Base-by-base conservation (phyloP, 345 rosid genomes). In the Boechera stricta region DNA sequence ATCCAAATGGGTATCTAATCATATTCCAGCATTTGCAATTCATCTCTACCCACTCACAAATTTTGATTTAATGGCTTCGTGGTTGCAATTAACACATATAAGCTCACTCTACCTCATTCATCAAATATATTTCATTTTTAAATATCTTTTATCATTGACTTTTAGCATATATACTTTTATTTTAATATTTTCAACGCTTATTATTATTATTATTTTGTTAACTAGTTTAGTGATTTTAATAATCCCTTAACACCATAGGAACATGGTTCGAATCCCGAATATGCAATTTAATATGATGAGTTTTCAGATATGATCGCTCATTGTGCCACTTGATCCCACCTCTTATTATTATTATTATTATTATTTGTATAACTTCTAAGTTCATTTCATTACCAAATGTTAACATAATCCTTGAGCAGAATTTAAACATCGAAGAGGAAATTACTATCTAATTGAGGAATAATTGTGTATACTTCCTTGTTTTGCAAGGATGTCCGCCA, bases 1-100 rank as follows among this genome's bases (percentile, higher is more conserved):
- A 64, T 71, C 45, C 21, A 71, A 71, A 64, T 70, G 76, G 76
- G 76, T 71, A 63, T 70, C 71, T 77, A 62, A 61, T 69, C 75
- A 77, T 35, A 69, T 69, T 77, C 75, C 80, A 77, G 69, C 63
- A 76, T 76, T 76, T 51, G 5, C 51, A 38, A 59, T 41, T 53
- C 4, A 53, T 70, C 64, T 76, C 64, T 62, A 33, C 35, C 76
- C 80, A 77, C 72, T 64, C 76, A 58, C 45, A 28, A 44, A 75
- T 53, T 12, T 35, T 18, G 41, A 12, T 21, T 52, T 45, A 44
- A 35, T 53, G 80, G 4, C 51, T 53, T 76, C 41, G 21, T 69
- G 10, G 45, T 76, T 69, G 49, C 52, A 16, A 2, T 53, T 33
- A 18, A 33, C 56, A 62, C 24, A 32, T 10, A 61, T 41, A 11